Evolutionary conservation across 176 grass and related monocot species (phyloP).

Genomic region (Elaeis guineensis): DNA sequence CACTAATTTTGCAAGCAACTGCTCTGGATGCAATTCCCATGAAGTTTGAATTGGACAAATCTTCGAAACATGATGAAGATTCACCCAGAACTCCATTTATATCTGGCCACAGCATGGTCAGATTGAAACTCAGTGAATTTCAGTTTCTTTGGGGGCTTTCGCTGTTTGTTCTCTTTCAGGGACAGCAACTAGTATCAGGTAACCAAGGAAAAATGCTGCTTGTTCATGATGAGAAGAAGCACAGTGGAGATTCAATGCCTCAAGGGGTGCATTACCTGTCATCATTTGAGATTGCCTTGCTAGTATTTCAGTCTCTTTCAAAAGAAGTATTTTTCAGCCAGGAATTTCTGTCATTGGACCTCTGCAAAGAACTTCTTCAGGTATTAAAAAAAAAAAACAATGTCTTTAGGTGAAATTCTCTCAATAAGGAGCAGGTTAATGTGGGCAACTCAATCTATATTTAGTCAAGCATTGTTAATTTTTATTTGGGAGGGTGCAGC

Average conservation of each 20-base stretch:
- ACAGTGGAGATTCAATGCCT: slow-evolving; percentile 27
- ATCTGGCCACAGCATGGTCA: slow-evolving; percentile 77
- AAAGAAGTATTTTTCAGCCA: slow-evolving; percentile 67
- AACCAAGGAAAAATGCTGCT: slow-evolving; percentile 33
- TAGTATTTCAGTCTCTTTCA: slow-evolving; percentile 54
- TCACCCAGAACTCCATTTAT: slow-evolving; percentile 28
- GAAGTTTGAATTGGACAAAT: slow-evolving; percentile 36
- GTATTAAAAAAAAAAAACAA: slow-evolving; percentile 58
- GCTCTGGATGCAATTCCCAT: slow-evolving; percentile 62
- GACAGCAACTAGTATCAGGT: slow-evolving; percentile 21
- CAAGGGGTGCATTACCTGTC: slow-evolving; percentile 36
- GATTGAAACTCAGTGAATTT: slow-evolving; percentile 59
- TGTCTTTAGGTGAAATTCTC: neutral
- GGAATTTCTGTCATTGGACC: slow-evolving; percentile 48
- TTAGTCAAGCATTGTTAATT: too few relatives aligned
- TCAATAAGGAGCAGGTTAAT: too few relatives aligned
- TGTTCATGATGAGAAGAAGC: slow-evolving; percentile 23
- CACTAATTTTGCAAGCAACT: slow-evolving; percentile 74
- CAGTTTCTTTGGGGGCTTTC: slow-evolving; percentile 78
- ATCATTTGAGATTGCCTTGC: slow-evolving; percentile 46
- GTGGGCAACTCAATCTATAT: too few relatives aligned
- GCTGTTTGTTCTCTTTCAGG: slow-evolving; percentile 63
- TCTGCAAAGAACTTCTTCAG: slow-evolving; percentile 76
- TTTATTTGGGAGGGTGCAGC: too few relatives aligned
- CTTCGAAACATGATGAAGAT: slow-evolving; percentile 22